Evolutionary conservation across 1,284 basidiomycete species (phyloP), one percentile per base, ranked within the genome.

Genomic region (Cryptococcus hybrid): DNA sequence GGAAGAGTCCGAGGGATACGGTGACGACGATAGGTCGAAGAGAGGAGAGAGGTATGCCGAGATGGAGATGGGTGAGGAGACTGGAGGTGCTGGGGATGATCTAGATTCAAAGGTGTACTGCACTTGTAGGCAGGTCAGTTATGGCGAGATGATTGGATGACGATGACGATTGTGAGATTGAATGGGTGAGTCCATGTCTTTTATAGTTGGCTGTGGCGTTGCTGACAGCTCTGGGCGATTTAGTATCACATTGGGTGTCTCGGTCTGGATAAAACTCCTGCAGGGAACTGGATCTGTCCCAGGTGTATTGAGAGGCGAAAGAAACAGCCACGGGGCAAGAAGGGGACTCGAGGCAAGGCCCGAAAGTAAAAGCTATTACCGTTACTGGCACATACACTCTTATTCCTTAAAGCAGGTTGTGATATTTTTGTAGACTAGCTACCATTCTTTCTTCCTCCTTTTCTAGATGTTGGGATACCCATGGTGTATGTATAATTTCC

Each of bases 71-170:
- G 47, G 47, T 12, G 49, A 51, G 7, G 66, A 69, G 40, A 57
- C 56, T 49, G n/a, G 40, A 47, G 57, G 43, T 3, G 62, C 52
- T 42, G 59, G 53, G 9, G 67, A 68, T 15, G 65, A 68, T 39
- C 67, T 58, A 6, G 86, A 90, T 63, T 83, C 84, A 57, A 85
- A 82, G 65, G 82, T 84, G 18, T 99, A 98, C 77, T 99, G 94
- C 77, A 85, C 88, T 79, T 98, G 94, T 75, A 83, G 90, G 62
- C 83, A 88, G 30, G 83, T 88, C 56, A 92, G 90, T 48, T 73
- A 68, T 55, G 73, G 94, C 37, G 89, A 94, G 78, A 98, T 98
- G 94, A 92, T 98, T 68, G 94, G 86, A 3, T 98, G 94, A 98
- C 75, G 89, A 88, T 65, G 81, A 83, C 35, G 84, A 84, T 52